Evolutionary conservation across 2,329 filamentous ascomycete genomes (phyloP).

Genomic region (Alternaria alternata): DNA sequence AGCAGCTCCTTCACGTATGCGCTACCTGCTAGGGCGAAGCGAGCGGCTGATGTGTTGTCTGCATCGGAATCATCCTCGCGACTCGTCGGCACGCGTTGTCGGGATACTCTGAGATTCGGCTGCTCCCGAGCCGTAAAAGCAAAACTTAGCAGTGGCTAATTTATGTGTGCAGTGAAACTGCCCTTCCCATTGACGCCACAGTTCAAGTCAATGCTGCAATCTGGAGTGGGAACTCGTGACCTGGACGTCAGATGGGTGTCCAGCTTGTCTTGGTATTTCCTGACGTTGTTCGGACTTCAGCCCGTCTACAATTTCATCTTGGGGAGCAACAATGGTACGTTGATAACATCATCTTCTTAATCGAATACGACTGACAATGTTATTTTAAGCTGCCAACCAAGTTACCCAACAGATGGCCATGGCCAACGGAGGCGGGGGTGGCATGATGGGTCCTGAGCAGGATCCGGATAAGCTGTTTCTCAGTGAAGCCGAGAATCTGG

Average conservation of each 20-base stretch:
- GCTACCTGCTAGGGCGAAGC: conserved; percentile 5
- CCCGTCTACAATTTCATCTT: conserved; percentile 97
- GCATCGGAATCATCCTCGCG: neutral
- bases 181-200: conserved; percentile 97
- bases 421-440: conserved; percentile 75
- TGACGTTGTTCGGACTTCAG: conserved; percentile 95
- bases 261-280: conserved; percentile 97
- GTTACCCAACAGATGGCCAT: conserved; percentile 84
- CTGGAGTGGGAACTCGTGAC: conserved; percentile 92
- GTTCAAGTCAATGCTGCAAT: conserved; percentile 99
- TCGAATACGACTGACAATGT: conserved; percentile 37
- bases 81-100: neutral
- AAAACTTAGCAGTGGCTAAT: conserved; percentile 17
- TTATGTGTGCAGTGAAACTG: conserved; percentile 75
- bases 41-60: conserved; percentile 1
- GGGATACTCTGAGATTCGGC: conserved; percentile 5
- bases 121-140: conserved; percentile 12
- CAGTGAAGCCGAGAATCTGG: conserved; percentile 92
- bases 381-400: conserved; percentile 79
- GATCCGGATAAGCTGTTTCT: conserved; percentile 96
- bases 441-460: conserved; percentile 90
- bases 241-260: conserved; percentile 99
- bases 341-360: conserved; percentile 3
- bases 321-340: conserved; percentile 91
- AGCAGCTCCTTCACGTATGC: neutral